A percentile compares a stretch with the other conserved stretches of the same genome.
Evolutionary conservation across 495 filamentous ascomycete species (phyloP).

Genomic region (Pyronema domesticum): DNA sequence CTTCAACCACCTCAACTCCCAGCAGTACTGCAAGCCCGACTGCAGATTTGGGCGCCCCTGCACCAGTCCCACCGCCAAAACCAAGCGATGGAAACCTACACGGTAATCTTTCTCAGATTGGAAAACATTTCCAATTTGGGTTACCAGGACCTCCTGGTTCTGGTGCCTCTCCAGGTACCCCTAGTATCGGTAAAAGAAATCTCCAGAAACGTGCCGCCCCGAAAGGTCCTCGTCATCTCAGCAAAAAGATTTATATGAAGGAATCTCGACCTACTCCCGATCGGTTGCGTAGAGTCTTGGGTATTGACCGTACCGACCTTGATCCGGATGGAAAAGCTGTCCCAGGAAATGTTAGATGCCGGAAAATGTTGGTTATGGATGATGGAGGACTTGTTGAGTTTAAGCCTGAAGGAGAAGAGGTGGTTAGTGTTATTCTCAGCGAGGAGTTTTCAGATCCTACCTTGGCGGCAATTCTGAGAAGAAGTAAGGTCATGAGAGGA

Average conservation of each 20-base stretch:
- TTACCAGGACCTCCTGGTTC: background rate
- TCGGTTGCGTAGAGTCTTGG: conserved; percentile 9
- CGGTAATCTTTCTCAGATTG: background rate
- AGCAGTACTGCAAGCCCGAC: background rate
- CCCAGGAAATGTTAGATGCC: conserved; percentile 10
- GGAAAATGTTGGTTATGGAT: conserved; percentile 6
- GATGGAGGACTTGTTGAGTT: background rate
- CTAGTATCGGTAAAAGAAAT: background rate
- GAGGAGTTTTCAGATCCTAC: too few relatives aligned
- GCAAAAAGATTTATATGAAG: conserved; percentile 6
- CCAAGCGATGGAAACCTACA: background rate
- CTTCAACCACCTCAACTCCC: background rate
- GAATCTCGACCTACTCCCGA: conserved; percentile 11
- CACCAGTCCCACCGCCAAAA: background rate
- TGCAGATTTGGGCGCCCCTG: background rate
- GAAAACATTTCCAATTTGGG: background rate
- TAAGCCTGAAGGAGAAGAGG: background rate
- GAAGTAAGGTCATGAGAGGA: too few relatives aligned
- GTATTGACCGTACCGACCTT: conserved; percentile 19
- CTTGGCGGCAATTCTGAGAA: too few relatives aligned
- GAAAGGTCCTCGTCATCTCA: conserved; percentile 6
- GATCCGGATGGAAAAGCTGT: conserved; percentile 4
- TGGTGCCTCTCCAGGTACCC: background rate
- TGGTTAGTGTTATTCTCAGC: background rate
- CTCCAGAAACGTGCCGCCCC: background rate